These are phyloP conservation scores for Nakazawaea siamensis DNA, from an alignment of 805 yeast genomes.

Conservation along the genomic window DNA sequence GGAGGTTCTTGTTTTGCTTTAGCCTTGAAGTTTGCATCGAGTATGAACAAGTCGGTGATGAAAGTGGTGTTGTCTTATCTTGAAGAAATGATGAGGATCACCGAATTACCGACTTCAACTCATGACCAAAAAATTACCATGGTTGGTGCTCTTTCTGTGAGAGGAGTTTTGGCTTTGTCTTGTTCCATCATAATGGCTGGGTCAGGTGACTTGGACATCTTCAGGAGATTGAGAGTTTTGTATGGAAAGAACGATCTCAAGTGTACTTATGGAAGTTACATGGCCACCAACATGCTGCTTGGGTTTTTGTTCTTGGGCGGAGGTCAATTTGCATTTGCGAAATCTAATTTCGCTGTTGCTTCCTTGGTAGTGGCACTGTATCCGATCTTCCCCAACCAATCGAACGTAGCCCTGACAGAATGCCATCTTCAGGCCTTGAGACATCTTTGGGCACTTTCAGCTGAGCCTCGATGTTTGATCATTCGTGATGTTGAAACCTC, in stretches of 20 bases:
- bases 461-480: slow-evolving; percentile 74
- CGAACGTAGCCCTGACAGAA: slow-evolving; percentile 21
- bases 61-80: slow-evolving; percentile 44
- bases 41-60: slow-evolving; percentile 45
- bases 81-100: slow-evolving; percentile 40
- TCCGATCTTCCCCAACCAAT: slow-evolving; percentile 58
- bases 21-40: slow-evolving; percentile 72
- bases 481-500: slow-evolving; percentile 60
- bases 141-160: slow-evolving; percentile 44
- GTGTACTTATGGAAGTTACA: slow-evolving; percentile 57
- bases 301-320: slow-evolving; percentile 90
- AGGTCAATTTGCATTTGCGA: slow-evolving; percentile 75
- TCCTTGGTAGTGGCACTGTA: slow-evolving; percentile 66
- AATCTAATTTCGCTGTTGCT: slow-evolving; percentile 57
- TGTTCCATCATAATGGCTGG: slow-evolving; percentile 80
- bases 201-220: slow-evolving; percentile 74
- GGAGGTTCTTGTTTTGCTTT: slow-evolving; percentile 73
- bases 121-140: slow-evolving; percentile 54
- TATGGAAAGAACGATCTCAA: slow-evolving; percentile 45
- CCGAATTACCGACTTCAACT: slow-evolving; percentile 31
- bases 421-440: slow-evolving; percentile 78
- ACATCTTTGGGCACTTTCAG: slow-evolving; percentile 85
- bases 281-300: slow-evolving; percentile 72
- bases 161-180: slow-evolving; percentile 55
- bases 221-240: slow-evolving; percentile 63